Evolutionary conservation across 2,329 filamentous ascomycete species (phyloP).

Genomic region (Dothistroma pini): DNA sequence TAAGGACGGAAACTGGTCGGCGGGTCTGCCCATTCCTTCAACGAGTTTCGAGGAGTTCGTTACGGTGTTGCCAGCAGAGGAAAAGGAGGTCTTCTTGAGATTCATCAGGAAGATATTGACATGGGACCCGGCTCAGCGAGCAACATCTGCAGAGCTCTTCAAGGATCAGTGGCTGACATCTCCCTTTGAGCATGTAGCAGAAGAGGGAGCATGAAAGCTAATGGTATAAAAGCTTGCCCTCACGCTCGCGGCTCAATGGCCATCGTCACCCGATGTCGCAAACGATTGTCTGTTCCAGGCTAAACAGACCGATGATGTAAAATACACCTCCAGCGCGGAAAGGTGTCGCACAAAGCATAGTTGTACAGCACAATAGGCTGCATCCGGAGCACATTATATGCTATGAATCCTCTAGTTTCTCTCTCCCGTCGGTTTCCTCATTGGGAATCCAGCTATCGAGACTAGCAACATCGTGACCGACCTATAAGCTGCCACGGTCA

Average conservation of each 20-base stretch:
- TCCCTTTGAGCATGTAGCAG: no score
- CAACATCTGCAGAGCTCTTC: constrained; percentile 18
- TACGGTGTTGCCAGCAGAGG: constrained; percentile 24
- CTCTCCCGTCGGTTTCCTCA: background rate
- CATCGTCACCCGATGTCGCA: no score
- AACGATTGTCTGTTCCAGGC: no score
- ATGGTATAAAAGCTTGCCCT: no score
- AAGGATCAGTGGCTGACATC: constrained; percentile 22
- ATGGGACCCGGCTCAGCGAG: constrained; percentile 26
- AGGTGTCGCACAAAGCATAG: background rate
- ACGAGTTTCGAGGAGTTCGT: constrained; percentile 18
- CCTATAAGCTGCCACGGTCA: background rate
- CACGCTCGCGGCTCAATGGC: no score
- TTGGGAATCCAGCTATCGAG: background rate
- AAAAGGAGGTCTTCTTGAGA: constrained; percentile 26
- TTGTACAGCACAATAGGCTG: background rate
- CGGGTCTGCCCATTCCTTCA: constrained; percentile 21
- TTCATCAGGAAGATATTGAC: constrained; percentile 29
- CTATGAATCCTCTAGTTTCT: background rate
- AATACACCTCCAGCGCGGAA: background rate
- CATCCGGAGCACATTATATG: background rate
- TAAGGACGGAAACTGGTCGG: constrained; percentile 23
- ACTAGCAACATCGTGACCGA: background rate
- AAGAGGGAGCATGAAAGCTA: no score
- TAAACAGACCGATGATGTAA: background rate